Conservation (phyloP, 768 basidiomycete genomes). For the Boletus coccyginus region DNA sequence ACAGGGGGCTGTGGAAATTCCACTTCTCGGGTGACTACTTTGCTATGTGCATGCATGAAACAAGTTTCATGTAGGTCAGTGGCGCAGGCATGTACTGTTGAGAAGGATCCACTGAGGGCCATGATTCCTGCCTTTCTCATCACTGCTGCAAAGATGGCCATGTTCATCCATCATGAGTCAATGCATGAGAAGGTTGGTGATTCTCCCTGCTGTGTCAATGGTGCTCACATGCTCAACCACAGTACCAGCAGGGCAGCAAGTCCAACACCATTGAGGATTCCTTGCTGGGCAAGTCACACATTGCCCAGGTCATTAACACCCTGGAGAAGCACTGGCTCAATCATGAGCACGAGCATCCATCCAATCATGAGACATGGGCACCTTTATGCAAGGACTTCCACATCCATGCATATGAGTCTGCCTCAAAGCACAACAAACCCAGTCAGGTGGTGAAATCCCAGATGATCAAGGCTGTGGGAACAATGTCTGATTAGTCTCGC, state of each 20-base stretch:
- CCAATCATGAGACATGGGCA: background rate
- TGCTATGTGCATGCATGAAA: too few relatives aligned
- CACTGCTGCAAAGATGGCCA: conserved; percentile 25
- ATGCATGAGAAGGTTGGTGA: conserved; percentile 27
- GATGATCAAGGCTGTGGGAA: background rate
- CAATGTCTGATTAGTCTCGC: background rate
- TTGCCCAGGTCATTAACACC: conserved; percentile 29
- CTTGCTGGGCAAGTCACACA: conserved; percentile 21
- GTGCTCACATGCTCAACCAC: too few relatives aligned
- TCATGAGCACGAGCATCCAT: background rate
- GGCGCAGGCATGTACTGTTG: too few relatives aligned
- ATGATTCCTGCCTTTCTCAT: conserved; percentile 25
- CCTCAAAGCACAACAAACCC: background rate
- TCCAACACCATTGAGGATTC: conserved; percentile 20
- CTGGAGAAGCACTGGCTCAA: conserved; percentile 22
- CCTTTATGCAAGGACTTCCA: background rate
- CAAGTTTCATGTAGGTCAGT: too few relatives aligned
- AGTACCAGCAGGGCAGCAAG: conserved; percentile 1
- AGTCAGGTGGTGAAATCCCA: background rate
- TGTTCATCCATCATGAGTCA: conserved; percentile 32
- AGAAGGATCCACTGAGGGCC: too few relatives aligned
- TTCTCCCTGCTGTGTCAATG: background rate
- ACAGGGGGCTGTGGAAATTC: too few relatives aligned
- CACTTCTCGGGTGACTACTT: too few relatives aligned
- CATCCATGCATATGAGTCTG: background rate